Conservation (phyloP, 2,329 filamentous ascomycete genomes). For the Cordyceps farinosa region DNA sequence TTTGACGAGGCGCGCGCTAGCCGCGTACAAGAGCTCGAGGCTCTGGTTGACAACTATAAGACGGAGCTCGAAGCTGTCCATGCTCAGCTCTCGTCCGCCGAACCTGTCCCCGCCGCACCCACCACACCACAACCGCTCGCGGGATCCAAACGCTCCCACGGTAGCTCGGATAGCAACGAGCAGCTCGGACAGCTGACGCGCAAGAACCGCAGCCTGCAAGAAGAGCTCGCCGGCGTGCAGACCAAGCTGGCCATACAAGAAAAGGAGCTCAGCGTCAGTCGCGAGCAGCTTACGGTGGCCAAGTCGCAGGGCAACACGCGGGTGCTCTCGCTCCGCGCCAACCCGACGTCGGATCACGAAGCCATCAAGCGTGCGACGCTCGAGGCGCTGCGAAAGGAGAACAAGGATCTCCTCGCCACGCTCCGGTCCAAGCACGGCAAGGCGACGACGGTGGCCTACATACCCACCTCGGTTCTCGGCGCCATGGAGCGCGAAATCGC, state of each 20-base stretch:
- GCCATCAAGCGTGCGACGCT: constrained; percentile 80
- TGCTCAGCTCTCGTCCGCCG: constrained; percentile 65
- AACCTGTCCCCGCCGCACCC: constrained; percentile 40
- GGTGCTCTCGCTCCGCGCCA: constrained; percentile 81
- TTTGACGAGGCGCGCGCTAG: constrained; percentile 72
- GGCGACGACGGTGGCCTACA: constrained; percentile 51
- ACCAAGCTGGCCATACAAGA: constrained; percentile 68
- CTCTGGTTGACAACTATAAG: constrained; percentile 83
- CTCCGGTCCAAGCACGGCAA: constrained; percentile 47
- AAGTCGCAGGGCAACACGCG: constrained; percentile 71
- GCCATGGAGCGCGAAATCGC: constrained; percentile 72
- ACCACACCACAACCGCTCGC: constrained; percentile 35
- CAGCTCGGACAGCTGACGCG: constrained; percentile 79
- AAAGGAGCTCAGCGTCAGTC: constrained; percentile 68
- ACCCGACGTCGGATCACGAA: constrained; percentile 83
- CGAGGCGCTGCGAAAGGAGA: constrained; percentile 74
- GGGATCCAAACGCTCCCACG: constrained; percentile 62
- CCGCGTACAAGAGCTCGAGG: constrained; percentile 77
- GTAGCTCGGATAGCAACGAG: constrained; percentile 56
- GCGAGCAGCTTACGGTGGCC: constrained; percentile 66
- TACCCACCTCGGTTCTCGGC: constrained; percentile 74
- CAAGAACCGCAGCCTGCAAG: constrained; percentile 82
- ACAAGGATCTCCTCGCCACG: constrained; percentile 74
- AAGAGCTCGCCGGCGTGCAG: constrained; percentile 67
- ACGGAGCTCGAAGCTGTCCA: constrained; percentile 72